phyloP scores from a whole-genome alignment of 1,139 yeast species.

The Kazachstania sp. region DNA sequence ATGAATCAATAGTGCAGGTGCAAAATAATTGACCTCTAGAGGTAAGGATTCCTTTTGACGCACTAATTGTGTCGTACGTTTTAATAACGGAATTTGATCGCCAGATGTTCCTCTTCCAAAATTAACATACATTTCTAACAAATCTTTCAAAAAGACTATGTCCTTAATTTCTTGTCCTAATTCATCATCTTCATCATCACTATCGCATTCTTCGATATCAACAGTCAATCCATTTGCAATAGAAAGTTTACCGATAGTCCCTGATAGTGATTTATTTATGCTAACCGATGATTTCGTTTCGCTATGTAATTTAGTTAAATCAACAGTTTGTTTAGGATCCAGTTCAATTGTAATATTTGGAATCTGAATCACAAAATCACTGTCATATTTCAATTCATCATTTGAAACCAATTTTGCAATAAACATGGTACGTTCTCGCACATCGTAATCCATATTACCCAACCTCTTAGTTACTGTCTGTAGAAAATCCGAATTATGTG shows the following conservation, averaged over 20 bases:
- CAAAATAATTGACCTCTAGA: conserved; percentile 36
- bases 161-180: conserved; percentile 4
- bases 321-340: not conserved
- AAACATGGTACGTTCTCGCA: conserved; percentile 34
- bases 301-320: not conserved
- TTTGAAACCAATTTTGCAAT: conserved; percentile 32
- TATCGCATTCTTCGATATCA: conserved; percentile 11
- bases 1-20: conserved; percentile 38
- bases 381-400: conserved; percentile 28
- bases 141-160: conserved; percentile 33
- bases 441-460: conserved; percentile 17
- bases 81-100: conserved; percentile 18
- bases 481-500: conserved; percentile 25
- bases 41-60: conserved; percentile 32
- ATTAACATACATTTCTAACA: conserved; percentile 23
- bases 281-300: not conserved
- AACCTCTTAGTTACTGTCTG: conserved; percentile 32
- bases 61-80: conserved; percentile 28
- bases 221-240: not conserved
- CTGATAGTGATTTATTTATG: not conserved
- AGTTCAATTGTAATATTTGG: conserved; percentile 11
- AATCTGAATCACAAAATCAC: conserved; percentile 23
- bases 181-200: conserved; percentile 18
- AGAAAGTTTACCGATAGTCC: not conserved
- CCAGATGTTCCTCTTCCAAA: conserved; percentile 11